Evolutionary conservation across 768 basidiomycete genomes (phyloP), one percentile per base, ranked within the genome.

Genomic region (Macrolepiota albuminosa): DNA sequence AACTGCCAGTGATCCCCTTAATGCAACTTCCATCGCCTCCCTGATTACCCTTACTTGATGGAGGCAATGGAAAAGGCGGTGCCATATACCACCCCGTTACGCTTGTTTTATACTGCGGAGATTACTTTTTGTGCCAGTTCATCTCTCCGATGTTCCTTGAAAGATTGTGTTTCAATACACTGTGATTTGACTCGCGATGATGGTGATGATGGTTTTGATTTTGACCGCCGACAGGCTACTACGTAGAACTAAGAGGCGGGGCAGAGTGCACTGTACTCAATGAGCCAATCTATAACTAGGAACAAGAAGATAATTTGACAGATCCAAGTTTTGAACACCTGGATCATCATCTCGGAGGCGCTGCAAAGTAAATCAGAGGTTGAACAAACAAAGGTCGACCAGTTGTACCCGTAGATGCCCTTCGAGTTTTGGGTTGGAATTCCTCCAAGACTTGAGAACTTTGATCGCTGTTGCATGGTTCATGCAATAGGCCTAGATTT

Each of bases 231-330:
- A 21, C 21, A 21, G 21, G 21, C 21, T 21, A 21, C 21, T 21
- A 21, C 21, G 21, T 21, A 21, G 21, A 21, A 21, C 21, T 21
- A 21, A 21, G 21, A 21, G 21, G 21, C 21, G 21, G 21, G 21
- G 21, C 21, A 21, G 21, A 21, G 21, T 21, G 21, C 21, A 21
- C 21, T 21, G 21, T 21, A 21, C 21, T 21, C 21, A 21, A 21
- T 21, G 21, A 21, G 21, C 21, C 21, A 21, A 21, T 21, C 21
- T 21, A 21, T 21, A 71, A 95, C 94, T 96, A 0, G 95, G 95
- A n/a, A 85, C 87, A 10, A 98, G 83, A 39, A 98, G 74, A 71
- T 95, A 97, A 66, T 92, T 94, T 1, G 95, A 92, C 26, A 98
- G 71, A 67, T 98, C 95, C 13, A 98, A 73, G 66, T 87, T 93